Evolutionary conservation across 106 monocot species (phyloP).

Genomic region (Dendrobium catenatum): DNA sequence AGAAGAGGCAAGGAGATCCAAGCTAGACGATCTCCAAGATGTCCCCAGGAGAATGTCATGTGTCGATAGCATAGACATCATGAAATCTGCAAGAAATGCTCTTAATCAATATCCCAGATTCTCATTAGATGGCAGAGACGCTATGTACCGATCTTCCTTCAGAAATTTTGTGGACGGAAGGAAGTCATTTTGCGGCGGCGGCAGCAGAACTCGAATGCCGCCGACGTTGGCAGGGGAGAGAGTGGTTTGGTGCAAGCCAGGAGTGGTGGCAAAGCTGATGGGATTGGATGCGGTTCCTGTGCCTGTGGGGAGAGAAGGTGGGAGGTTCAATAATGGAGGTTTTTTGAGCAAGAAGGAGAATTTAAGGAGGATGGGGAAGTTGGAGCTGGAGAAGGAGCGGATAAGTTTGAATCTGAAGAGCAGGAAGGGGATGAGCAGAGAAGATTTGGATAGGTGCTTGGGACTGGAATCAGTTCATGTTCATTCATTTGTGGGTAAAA

Average conservation of each 20-base stretch:
- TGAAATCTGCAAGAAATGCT: slow-evolving; percentile 66
- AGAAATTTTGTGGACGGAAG: slow-evolving; percentile 22
- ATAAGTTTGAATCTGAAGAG: slow-evolving; percentile 25
- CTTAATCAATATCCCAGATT: slow-evolving; percentile 78
- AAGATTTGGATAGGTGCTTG: slow-evolving; percentile 8
- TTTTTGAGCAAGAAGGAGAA: slow-evolving; percentile 24
- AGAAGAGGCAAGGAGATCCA: slow-evolving; percentile 37
- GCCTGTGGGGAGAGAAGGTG: slow-evolving; percentile 23
- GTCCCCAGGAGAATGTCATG: slow-evolving; percentile 45
- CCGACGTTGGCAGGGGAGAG: slow-evolving; percentile 63
- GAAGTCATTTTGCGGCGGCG: slow-evolving; percentile 20
- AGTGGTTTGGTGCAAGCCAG: slow-evolving; percentile 90
- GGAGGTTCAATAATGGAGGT: slow-evolving; percentile 1
- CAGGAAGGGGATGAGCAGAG: slow-evolving; percentile 16
- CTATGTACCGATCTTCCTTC: slow-evolving; percentile 72
- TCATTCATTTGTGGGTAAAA: slow-evolving; percentile 6
- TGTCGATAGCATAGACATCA: slow-evolving; percentile 59
- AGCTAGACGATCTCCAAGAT: not conserved
- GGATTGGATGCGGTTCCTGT: slow-evolving; percentile 81
- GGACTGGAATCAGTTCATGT: slow-evolving; percentile 14
- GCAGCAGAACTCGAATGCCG: slow-evolving; percentile 24
- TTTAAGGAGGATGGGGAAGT: slow-evolving; percentile 38
- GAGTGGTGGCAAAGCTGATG: slow-evolving; percentile 83
- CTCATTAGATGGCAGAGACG: slow-evolving; percentile 75
- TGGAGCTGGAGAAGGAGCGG: slow-evolving; percentile 52